Percentiles rank a stretch among this genome's conserved stretches.
phyloP scores from a whole-genome alignment of 2,329 filamentous ascomycete species.

The Lomentospora prolificans region DNA sequence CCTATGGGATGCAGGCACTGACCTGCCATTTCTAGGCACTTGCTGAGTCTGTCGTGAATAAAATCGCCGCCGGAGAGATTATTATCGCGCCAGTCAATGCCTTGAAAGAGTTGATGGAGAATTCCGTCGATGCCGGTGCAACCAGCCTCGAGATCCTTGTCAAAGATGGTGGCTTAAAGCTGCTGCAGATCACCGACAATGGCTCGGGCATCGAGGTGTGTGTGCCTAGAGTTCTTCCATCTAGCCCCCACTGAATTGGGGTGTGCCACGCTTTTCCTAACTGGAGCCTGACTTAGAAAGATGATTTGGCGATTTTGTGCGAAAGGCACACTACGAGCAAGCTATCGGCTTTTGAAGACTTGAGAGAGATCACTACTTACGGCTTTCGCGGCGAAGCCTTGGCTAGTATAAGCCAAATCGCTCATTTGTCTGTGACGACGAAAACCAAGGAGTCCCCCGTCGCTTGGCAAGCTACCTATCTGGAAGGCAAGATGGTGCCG shows the following conservation, averaged over 20 bases:
- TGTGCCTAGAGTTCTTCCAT: conserved; percentile 10
- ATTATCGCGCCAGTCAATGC: conserved; percentile 96
- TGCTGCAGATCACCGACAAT: conserved; percentile 96
- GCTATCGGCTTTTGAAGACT: conserved; percentile 83
- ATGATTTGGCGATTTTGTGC: conserved; percentile 84
- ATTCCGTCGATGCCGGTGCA: conserved; percentile 93
- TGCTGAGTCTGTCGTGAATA: conserved; percentile 90
- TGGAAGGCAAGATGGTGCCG: conserved; percentile 69
- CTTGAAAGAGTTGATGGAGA: conserved; percentile 92
- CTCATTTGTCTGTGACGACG: conserved; percentile 89
- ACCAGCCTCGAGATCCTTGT: conserved; percentile 84
- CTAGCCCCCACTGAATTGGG: too few relatives aligned
- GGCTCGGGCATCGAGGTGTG: conserved; percentile 86
- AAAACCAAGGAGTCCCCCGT: conserved; percentile 80
- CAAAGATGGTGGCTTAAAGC: conserved; percentile 89
- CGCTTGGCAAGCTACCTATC: conserved; percentile 85
- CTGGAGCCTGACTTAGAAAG: conserved; percentile 47
- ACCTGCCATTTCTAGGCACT: too few relatives aligned
- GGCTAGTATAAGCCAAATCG: conserved; percentile 96
- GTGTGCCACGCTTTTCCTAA: not conserved
- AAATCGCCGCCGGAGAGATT: conserved; percentile 96
- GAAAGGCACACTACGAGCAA: conserved; percentile 97
- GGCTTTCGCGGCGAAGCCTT: conserved; percentile 96
- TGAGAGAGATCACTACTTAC: conserved; percentile 84
- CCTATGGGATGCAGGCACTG: too few relatives aligned